Conservation (phyloP, 2,329 filamentous ascomycete species). For the Eurotiales sp. region DNA sequence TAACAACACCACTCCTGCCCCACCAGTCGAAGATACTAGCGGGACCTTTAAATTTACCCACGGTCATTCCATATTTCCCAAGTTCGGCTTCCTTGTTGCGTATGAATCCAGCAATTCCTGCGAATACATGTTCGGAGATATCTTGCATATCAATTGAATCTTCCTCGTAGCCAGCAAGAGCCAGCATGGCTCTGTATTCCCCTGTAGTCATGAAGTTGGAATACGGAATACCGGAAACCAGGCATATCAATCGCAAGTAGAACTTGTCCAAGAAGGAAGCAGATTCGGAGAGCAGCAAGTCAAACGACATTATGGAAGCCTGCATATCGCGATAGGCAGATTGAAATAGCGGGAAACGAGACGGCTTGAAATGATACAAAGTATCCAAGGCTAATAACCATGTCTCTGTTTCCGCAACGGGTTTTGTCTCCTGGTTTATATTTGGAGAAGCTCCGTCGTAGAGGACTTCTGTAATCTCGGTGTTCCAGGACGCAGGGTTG, state of each 20-base stretch:
- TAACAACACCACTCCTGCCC: constrained; percentile 35
- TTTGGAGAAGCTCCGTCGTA: constrained; percentile 2
- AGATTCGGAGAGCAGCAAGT: constrained; percentile 43
- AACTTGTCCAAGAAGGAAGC: constrained; percentile 26
- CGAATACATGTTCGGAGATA: constrained; percentile 53
- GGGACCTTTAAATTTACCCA: constrained; percentile 35
- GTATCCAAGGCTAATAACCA: constrained; percentile 57
- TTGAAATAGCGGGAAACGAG: constrained; percentile 45
- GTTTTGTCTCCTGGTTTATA: not conserved
- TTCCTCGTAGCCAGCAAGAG: constrained; percentile 46
- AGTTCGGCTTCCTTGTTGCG: constrained; percentile 32
- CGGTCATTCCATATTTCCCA: constrained; percentile 30
- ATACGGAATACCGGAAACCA: constrained; percentile 48
- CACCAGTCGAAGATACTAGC: constrained; percentile 41
- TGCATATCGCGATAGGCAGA: constrained; percentile 40
- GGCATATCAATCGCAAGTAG: constrained; percentile 42
- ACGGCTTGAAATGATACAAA: constrained; percentile 56
- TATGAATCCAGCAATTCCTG: constrained; percentile 47
- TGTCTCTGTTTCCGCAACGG: constrained; percentile 23
- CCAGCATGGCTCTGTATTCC: constrained; percentile 46
- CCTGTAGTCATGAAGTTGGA: constrained; percentile 47
- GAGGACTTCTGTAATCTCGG: constrained; percentile 22
- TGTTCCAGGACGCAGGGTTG: constrained; percentile 42
- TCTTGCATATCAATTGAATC: constrained; percentile 45
- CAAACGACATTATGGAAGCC: constrained; percentile 55